Evolutionary conservation across 306 rosid genomes (phyloP).

Genomic region (Begonia masoniana): DNA sequence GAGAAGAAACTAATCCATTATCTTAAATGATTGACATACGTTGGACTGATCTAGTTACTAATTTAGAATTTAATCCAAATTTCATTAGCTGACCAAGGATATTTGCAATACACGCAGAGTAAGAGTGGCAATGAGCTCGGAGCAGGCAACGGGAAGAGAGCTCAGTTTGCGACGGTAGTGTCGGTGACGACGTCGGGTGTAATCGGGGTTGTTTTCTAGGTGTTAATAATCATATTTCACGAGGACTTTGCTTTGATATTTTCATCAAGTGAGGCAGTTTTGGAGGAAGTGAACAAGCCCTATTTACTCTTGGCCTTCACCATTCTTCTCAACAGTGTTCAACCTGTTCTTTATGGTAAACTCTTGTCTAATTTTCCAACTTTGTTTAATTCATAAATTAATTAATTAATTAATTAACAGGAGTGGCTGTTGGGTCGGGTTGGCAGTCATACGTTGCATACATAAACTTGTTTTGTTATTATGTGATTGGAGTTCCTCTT

Average conservation of each 20-base stretch:
- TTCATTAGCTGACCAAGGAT: no score
- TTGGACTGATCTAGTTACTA: no score
- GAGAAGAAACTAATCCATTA: no score
- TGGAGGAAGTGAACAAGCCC: conserved; percentile 37
- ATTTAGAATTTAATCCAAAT: no score
- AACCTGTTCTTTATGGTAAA: conserved; percentile 68
- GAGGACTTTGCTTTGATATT: conserved; percentile 39
- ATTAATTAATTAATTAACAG: conserved; percentile 9
- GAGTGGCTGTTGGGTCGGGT: conserved; percentile 89
- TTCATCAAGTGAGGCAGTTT: conserved; percentile 37
- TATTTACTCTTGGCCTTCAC: conserved; percentile 61
- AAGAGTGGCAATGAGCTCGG: conserved; percentile 84
- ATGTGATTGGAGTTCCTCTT: conserved; percentile 60
- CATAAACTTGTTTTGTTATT: conserved; percentile 76
- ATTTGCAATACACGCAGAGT: conserved; percentile 23
- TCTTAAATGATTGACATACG: no score
- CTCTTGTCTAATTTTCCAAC: neutral
- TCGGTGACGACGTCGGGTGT: conserved; percentile 41
- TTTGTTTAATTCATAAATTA: neutral
- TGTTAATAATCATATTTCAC: conserved; percentile 33
- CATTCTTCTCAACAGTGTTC: conserved; percentile 62
- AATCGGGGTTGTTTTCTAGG: conserved; percentile 57
- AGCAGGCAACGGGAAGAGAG: conserved; percentile 70
- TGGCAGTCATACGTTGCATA: conserved; percentile 86
- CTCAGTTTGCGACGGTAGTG: conserved; percentile 58